Conservation (phyloP, 768 basidiomycete genomes). For the Tricholomella constricta region DNA sequence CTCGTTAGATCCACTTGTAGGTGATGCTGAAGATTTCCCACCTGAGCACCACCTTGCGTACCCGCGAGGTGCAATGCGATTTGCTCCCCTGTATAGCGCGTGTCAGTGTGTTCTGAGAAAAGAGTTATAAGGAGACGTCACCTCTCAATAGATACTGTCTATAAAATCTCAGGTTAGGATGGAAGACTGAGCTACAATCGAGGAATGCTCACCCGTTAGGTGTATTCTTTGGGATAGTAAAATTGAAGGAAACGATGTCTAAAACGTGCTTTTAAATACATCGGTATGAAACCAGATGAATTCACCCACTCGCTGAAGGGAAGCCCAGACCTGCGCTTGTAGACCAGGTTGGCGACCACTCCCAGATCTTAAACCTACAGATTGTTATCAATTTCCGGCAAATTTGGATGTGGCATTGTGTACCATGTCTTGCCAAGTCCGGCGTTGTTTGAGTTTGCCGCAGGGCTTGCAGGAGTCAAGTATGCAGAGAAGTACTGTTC, state of each 20-base stretch:
- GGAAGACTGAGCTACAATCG: neutral
- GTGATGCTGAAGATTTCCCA: neutral
- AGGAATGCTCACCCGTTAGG: conserved; percentile 32
- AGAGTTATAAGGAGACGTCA: no score
- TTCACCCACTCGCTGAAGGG: conserved; percentile 30
- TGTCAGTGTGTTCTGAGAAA: neutral
- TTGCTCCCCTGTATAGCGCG: conserved; percentile 28
- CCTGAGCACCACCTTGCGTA: conserved; percentile 31
- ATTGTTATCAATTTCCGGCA: no score
- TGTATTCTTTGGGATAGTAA: conserved; percentile 34
- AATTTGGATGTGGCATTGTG: no score
- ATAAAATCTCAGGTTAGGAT: no score
- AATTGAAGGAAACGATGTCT: conserved; percentile 34
- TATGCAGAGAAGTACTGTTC: conserved; percentile 35
- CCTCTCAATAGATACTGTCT: no score
- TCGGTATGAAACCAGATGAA: no score
- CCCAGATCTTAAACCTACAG: conserved; percentile 43
- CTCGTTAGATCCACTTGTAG: neutral
- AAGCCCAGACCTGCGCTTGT: conserved; percentile 32
- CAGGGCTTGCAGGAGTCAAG: conserved; percentile 31
- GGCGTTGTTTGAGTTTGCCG: conserved; percentile 38
- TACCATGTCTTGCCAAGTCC: conserved; percentile 44
- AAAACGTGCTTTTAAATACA: no score
- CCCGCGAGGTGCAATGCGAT: conserved; percentile 36
- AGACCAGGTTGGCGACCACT: conserved; percentile 35